These are phyloP conservation scores for Houttuynia cordata DNA, from an alignment of 164 flowering plant genomes.

Conservation along the genomic window DNA sequence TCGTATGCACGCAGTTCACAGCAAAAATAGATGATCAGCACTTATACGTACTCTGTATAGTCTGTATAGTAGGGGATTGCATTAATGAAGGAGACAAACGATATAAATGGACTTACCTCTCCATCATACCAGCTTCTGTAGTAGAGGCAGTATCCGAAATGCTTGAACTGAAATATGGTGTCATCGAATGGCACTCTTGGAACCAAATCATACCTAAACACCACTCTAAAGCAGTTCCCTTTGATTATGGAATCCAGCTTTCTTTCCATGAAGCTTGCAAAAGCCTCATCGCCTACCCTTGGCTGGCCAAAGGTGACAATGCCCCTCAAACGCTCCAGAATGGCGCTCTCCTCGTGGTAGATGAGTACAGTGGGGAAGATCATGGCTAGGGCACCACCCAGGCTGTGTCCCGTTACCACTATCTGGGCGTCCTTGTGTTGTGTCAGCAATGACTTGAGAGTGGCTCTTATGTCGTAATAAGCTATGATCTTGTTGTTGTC, in stretches of 20 bases:
- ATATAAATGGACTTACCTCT: slow-evolving; percentile 33
- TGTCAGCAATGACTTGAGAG: slow-evolving; percentile 17
- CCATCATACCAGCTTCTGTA: slow-evolving; percentile 31
- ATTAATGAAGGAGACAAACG: not conserved
- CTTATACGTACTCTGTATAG: not conserved
- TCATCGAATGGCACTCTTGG: slow-evolving; percentile 57
- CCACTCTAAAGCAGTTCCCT: slow-evolving; percentile 31
- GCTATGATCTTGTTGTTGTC: slow-evolving; percentile 18
- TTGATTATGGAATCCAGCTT: slow-evolving; percentile 7
- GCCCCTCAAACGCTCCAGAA: slow-evolving; percentile 33
- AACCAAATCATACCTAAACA: slow-evolving; percentile 44
- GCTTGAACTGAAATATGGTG: slow-evolving; percentile 28
- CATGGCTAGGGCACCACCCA: slow-evolving; percentile 57
- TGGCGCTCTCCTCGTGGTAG: slow-evolving; percentile 25
- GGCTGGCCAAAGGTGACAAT: slow-evolving; percentile 64
- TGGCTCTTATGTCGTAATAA: slow-evolving; percentile 37
- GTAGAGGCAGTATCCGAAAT: slow-evolving; percentile 50
- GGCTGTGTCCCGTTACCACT: slow-evolving; percentile 55
- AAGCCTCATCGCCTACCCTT: slow-evolving; percentile 44
- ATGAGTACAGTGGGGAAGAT: slow-evolving; percentile 39
- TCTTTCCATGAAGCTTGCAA: slow-evolving; percentile 26
- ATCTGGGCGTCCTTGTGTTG: slow-evolving; percentile 22
- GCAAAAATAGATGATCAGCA: no score
- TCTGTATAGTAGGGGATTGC: no score
- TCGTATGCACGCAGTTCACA: no score